These are phyloP conservation scores for Penicillium cosmopolitanum DNA, from an alignment of 495 filamentous ascomycete species.

Conservation along the genomic window DNA sequence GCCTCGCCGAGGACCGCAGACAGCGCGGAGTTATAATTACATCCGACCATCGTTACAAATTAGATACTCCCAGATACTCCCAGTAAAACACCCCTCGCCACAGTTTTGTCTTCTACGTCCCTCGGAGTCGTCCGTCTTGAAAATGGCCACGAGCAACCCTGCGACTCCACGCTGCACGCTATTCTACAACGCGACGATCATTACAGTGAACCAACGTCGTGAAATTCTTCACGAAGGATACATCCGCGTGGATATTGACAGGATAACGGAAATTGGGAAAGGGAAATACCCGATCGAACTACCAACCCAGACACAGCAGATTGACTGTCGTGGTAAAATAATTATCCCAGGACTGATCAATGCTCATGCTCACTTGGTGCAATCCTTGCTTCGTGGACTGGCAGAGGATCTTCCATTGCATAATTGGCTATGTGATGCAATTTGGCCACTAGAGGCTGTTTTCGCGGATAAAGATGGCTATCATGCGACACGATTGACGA, in stretches of 20 bases:
- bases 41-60: neutral
- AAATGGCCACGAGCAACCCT: constrained; percentile 7
- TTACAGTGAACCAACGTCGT: constrained; percentile 44
- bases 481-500: constrained; percentile 43
- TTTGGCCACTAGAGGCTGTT: constrained; percentile 47
- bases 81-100: neutral
- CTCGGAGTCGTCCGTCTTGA: neutral
- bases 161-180: constrained; percentile 1
- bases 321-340: constrained; percentile 39
- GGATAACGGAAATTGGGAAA: constrained; percentile 44
- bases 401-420: constrained; percentile 46
- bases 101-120: neutral
- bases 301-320: constrained; percentile 11
- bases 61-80: neutral
- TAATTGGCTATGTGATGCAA: constrained; percentile 45
- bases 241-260: constrained; percentile 34
- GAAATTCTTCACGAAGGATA: constrained; percentile 46
- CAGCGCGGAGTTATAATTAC: neutral
- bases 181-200: constrained; percentile 37
- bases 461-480: constrained; percentile 43
- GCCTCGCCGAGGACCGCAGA: constrained; percentile 21
- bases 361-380: constrained; percentile 47
- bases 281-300: constrained; percentile 13
- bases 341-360: constrained; percentile 50
- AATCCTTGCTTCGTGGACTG: constrained; percentile 46